Conservation (phyloP, 2,329 filamentous ascomycete species). For the Scedosporium boydii region DNA sequence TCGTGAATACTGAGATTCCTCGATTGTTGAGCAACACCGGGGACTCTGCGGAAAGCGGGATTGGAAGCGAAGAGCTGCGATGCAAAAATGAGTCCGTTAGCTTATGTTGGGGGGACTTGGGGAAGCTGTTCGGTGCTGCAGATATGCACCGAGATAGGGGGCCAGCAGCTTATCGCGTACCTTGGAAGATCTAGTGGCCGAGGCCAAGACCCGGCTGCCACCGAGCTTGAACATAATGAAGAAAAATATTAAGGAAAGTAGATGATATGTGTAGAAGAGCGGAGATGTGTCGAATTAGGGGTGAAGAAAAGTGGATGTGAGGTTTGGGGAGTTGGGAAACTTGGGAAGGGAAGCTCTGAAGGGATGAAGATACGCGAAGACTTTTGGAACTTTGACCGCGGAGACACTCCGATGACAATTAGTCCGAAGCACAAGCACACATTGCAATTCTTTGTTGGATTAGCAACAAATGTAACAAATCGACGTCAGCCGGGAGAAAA, state of each 20-base stretch:
- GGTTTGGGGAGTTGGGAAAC: not conserved
- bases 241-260: conserved; percentile 7
- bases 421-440: not conserved
- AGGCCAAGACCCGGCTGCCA: conserved; percentile 70
- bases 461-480: not conserved
- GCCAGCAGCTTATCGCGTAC: conserved; percentile 36
- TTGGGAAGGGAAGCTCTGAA: not conserved
- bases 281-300: conserved; percentile 9
- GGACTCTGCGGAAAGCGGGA: conserved; percentile 43
- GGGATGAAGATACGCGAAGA: not conserved
- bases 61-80: conserved; percentile 6
- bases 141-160: not conserved
- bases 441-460: not conserved
- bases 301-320: not conserved
- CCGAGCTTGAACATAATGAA: conserved; percentile 73
- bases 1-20: conserved; percentile 95
- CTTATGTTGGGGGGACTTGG: conserved; percentile 9
- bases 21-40: conserved; percentile 66
- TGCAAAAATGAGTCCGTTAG: conserved; percentile 13
- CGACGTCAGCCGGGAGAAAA: conserved; percentile 6
- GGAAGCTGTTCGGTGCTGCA: not conserved
- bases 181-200: conserved; percentile 69
- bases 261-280: conserved; percentile 7
- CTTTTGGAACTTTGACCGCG: not conserved
- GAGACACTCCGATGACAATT: not conserved